These are phyloP conservation scores for Penicillium parvum DNA, from an alignment of 495 filamentous ascomycete species.

Conservation along the genomic window DNA sequence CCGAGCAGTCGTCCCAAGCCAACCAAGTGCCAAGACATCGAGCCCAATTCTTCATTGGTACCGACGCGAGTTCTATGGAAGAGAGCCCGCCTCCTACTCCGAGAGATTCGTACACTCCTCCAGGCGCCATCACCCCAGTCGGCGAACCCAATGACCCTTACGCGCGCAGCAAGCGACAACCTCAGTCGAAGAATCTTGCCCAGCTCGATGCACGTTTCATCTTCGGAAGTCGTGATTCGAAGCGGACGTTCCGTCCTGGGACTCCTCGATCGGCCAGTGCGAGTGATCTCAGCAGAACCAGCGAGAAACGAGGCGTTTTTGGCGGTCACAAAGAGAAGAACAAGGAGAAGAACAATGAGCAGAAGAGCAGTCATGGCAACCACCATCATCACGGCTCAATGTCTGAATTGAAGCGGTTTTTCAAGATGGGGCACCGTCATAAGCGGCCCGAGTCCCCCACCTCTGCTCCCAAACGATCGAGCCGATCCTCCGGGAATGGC, in stretches of 20 bases:
- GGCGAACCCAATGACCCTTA: constrained; percentile 88
- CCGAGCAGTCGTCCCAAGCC: constrained; percentile 37
- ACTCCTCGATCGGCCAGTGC: constrained; percentile 45
- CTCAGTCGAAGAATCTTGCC: constrained; percentile 62
- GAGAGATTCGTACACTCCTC: constrained; percentile 53
- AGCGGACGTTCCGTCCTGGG: constrained; percentile 37
- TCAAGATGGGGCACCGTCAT: constrained; percentile 63
- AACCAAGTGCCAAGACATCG: constrained; percentile 51
- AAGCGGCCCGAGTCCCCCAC: constrained; percentile 64
- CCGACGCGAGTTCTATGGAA: constrained; percentile 50
- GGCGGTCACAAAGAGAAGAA: no score
- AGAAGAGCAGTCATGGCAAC: constrained; percentile 36
- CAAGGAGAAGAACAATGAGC: constrained; percentile 38
- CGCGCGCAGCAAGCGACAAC: constrained; percentile 72
- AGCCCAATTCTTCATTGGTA: constrained; percentile 70
- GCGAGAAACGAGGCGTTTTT: constrained; percentile 45
- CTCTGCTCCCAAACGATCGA: constrained; percentile 36
- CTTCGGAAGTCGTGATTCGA: constrained; percentile 61
- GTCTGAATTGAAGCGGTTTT: constrained; percentile 91
- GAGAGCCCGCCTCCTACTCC: constrained; percentile 54
- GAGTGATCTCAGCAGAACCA: constrained; percentile 40
- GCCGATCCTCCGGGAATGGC: constrained; percentile 39
- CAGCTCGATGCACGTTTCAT: constrained; percentile 80
- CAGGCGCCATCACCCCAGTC: constrained; percentile 67
- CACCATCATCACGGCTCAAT: constrained; percentile 68